Base-by-base conservation (phyloP, 345 rosid genomes). In the Citrus maxima region DNA sequence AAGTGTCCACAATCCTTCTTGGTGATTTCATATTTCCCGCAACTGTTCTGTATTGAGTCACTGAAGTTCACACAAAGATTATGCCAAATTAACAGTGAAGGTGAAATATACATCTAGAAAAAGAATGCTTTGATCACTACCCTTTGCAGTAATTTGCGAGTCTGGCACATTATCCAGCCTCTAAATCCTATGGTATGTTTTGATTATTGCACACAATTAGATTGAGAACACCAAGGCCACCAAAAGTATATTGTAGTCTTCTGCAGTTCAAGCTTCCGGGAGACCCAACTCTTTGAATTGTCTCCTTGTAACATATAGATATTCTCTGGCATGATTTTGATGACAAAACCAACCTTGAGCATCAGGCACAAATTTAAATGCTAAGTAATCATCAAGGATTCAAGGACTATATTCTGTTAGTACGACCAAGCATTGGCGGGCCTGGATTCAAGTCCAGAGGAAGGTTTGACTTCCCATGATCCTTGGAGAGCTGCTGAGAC, bases 401-500 rank as follows among this genome's bases (percentile, higher is more conserved):
- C 62, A 28, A 64, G 30, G 54, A 19, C 42, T 85, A 80, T 49
- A 78, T 72, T 82, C 90, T 83, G 79, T 78, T 84, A 59, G 85
- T 79, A 3, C 80, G 83, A 13, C 87, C 84, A 59, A 77, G 89
- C 79, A 82, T 74, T 77, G 88, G 75, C 35, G 73, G 83, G 79
- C 85, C 80, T 37, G 88, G 84, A 71, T 85, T 88, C 75, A 92
- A 82, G 78, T 90, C 89, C 65, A 88, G 77, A 72, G 88, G 79
- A 54, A 83, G 87, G 75, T 88, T 90, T 70, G 85, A 78, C 84
- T 88, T 88, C 63, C 82, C 83, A 79, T 81, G 93, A 80, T 89
- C 94, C 35, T 90, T 87, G 73, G 87, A 78, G 64, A 90, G 84
- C 87, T 90, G 93, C 76, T 88, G 88, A 64, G 93, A 88, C 28